Conservation (phyloP, 2,329 filamentous ascomycete genomes). For the Esteya vermicola region DNA sequence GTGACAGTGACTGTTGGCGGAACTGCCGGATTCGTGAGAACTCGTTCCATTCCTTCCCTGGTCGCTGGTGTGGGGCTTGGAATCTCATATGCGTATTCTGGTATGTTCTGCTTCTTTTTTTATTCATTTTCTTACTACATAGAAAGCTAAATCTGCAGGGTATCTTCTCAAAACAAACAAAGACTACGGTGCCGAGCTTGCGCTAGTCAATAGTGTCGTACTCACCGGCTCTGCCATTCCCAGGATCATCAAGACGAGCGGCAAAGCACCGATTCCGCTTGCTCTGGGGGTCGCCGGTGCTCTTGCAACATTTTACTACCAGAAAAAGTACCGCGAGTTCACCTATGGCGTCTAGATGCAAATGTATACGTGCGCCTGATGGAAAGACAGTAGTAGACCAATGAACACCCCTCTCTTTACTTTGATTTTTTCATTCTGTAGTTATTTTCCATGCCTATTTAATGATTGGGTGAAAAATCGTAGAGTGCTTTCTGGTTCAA, state of each 20-base stretch:
- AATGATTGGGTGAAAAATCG: too few species aligned
- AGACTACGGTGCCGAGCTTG: slow-evolving; percentile 3
- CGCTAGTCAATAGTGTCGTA: slow-evolving; percentile 2
- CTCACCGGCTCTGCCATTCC: slow-evolving; percentile 1
- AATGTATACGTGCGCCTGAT: too few species aligned
- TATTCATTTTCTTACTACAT: neutral
- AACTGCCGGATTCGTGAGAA: slow-evolving; percentile 1
- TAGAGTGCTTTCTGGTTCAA: too few species aligned
- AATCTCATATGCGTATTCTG: slow-evolving; percentile 1
- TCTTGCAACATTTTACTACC: slow-evolving; percentile 1
- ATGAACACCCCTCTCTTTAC: too few species aligned
- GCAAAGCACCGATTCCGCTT: neutral
- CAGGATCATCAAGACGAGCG: slow-evolving; percentile 2
- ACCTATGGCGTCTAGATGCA: slow-evolving; percentile 3
- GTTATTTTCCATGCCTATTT: too few species aligned
- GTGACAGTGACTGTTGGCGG: slow-evolving; percentile 1
- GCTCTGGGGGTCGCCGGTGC: neutral
- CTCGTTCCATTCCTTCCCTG: slow-evolving; percentile 1
- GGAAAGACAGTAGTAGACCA: too few species aligned
- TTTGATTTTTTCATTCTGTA: too few species aligned
- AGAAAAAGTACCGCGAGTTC: slow-evolving; percentile 3
- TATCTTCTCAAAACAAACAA: slow-evolving; percentile 3
- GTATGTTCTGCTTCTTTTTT: neutral
- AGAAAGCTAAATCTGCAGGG: neutral
- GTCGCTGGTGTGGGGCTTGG: slow-evolving; percentile 1